Conservation (phyloP, 2,329 filamentous ascomycete species). For the Chlorencoelia australis region DNA sequence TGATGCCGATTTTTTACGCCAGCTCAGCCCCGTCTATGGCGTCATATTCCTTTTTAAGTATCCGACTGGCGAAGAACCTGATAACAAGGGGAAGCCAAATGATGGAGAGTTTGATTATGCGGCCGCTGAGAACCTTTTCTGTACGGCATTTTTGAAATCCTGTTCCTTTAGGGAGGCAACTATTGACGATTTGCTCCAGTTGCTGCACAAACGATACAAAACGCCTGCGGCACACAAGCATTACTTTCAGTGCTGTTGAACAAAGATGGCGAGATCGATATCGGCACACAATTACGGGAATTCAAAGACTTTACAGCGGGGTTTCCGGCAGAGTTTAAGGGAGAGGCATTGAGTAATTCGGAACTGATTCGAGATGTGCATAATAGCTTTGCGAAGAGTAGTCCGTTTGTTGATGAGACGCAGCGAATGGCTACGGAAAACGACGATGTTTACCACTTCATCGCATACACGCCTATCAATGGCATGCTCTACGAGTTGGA, state of each 20-base stretch:
- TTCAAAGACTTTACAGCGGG: slow-evolving; percentile 65
- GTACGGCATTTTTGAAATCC: too few species aligned
- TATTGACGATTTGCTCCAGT: too few species aligned
- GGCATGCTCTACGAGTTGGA: slow-evolving; percentile 87
- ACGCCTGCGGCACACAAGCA: slow-evolving; percentile 94
- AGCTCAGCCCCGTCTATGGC: slow-evolving; percentile 74
- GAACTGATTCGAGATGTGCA: slow-evolving; percentile 51
- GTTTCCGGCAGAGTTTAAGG: slow-evolving; percentile 56
- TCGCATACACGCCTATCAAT: slow-evolving; percentile 80
- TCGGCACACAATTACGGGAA: slow-evolving; percentile 49
- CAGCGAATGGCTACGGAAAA: slow-evolving; percentile 57
- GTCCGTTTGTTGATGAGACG: slow-evolving; percentile 89
- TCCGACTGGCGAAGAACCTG: slow-evolving; percentile 57
- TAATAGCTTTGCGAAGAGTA: slow-evolving; percentile 65
- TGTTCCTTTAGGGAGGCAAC: too few species aligned
- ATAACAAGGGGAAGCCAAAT: slow-evolving; percentile 47
- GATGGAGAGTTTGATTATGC: slow-evolving; percentile 75
- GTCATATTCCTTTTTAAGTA: slow-evolving; percentile 99
- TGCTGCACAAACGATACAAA: slow-evolving; percentile 94
- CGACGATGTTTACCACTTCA: slow-evolving; percentile 91
- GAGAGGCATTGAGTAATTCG: slow-evolving; percentile 62
- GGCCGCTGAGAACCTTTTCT: slow-evolving; percentile 74
- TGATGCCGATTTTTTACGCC: slow-evolving; percentile 62
- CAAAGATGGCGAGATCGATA: slow-evolving; percentile 53
- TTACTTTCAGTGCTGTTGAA: slow-evolving; percentile 88